Base-by-base conservation (phyloP, 23 red algal species). In the Rhodosorus marinus region DNA sequence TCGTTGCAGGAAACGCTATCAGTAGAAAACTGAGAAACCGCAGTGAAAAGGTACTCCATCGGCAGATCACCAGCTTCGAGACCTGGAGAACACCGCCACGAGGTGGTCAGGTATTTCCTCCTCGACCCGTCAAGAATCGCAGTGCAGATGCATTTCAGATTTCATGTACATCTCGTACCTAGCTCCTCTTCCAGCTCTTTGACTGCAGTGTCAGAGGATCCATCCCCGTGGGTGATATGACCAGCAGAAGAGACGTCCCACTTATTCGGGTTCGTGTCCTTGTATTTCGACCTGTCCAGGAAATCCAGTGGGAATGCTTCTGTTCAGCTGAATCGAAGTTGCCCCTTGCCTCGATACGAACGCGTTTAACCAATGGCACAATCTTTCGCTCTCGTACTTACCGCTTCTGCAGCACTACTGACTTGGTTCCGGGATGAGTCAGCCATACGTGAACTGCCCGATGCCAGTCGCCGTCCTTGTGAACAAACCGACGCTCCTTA, bases 181-280 rank as follows among this genome's bases (percentile, higher is more conserved):
- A 92, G 57, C 48, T 92, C 83, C 38, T 92, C 83, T 30, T 62
- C 72, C 35, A 80, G 43, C 66, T 92, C 83, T 24, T 74, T 66
- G 20, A 24, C 27, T 2, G 83, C 83, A 9, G 83, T 72, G 27
- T 52, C 24, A 8, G 30, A 30, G 20, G 59, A 61, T 8, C 35
- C 51, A 9, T 66, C 83, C n/a, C 83, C 83, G 6, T 66, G 68
- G n/a, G 65, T 51, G 29, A 92, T 74, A 54, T 92, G 83, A 6
- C 83, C 83, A 6, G 83, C 83, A 20, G 83, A 73, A 19, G 72
- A 80, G 6, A 92, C 83, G 58, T 92, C 83, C 83, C 72, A 92
- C 4, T 66, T 54, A 20, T 63, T 63, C 28, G 83, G 83, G 52
- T 64, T 74, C n/a, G 83, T 92, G 34, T 92, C 83, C 55, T 92